Evolutionary conservation across 306 rosid species (phyloP).

Genomic region (Hylodesmum podocarpum): DNA sequence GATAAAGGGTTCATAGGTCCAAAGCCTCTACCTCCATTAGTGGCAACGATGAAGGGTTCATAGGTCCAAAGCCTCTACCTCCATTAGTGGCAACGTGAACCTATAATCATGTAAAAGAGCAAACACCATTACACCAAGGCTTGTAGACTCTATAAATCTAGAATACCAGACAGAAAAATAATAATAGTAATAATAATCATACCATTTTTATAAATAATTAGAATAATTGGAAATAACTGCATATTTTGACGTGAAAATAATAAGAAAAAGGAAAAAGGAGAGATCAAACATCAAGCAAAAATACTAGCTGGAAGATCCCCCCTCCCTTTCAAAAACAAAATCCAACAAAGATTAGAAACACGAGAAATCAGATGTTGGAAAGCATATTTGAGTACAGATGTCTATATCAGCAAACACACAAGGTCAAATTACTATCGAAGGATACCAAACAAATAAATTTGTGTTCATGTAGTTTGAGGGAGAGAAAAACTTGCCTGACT

Average conservation of each 20-base stretch:
- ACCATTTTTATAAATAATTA: not conserved
- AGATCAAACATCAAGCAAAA: constrained; percentile 4
- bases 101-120: not conserved
- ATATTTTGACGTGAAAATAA: constrained; percentile 6
- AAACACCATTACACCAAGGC: constrained; percentile 9
- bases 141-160: not conserved
- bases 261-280: not conserved
- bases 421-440: not conserved
- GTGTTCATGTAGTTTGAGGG: not conserved
- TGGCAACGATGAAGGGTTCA: not conserved
- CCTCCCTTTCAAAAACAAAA: not conserved
- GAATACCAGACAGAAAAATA: not conserved
- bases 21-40: not conserved
- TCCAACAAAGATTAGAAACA: not conserved
- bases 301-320: not conserved
- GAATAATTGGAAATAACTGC: too few relatives aligned
- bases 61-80: not conserved
- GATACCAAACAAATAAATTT: not conserved
- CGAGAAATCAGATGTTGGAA: constrained; percentile 10
- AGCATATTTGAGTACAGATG: not conserved
- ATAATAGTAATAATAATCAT: not conserved
- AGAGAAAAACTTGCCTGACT: not conserved
- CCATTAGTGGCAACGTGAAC: not conserved
- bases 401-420: not conserved
- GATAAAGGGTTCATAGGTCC: not conserved